A percentile compares a stretch with the other conserved stretches of the same genome.
These are phyloP conservation scores for Lepiota subincarnata DNA, from an alignment of 768 basidiomycete species.

Conservation along the genomic window DNA sequence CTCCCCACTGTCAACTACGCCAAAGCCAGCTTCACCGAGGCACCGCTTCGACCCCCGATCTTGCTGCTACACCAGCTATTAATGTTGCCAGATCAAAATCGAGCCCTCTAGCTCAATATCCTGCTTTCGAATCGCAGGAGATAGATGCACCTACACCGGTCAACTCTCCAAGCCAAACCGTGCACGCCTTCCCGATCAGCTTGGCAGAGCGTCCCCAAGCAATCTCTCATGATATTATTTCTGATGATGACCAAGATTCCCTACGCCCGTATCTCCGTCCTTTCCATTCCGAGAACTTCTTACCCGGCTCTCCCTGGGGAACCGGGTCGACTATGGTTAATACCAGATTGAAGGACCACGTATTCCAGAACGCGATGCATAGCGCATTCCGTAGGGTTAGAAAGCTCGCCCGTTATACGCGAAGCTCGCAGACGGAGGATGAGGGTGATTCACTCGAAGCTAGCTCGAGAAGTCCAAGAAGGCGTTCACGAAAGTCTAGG, in stretches of 20 bases:
- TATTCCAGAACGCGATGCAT: slow-evolving; percentile 53
- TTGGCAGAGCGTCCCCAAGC: slow-evolving; percentile 20
- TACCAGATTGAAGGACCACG: slow-evolving; percentile 90
- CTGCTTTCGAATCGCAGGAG: slow-evolving; percentile 32
- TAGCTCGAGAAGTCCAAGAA: slow-evolving; percentile 20
- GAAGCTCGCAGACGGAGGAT: slow-evolving; percentile 45
- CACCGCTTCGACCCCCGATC: slow-evolving; percentile 69
- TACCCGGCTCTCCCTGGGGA: slow-evolving; percentile 57
- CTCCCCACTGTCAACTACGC: slow-evolving; percentile 34
- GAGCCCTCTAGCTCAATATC: slow-evolving; percentile 39
- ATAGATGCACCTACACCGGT: slow-evolving; percentile 46
- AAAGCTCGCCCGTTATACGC: slow-evolving; percentile 40
- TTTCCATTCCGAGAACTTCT: slow-evolving; percentile 36
- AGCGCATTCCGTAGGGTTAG: slow-evolving; percentile 77
- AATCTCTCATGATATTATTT: slow-evolving; percentile 14
- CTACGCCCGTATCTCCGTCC: slow-evolving; percentile 34
- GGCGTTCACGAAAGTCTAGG: slow-evolving; percentile 25
- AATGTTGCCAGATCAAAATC: slow-evolving; percentile 23
- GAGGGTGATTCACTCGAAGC: slow-evolving; percentile 40
- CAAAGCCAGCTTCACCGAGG: slow-evolving; percentile 44
- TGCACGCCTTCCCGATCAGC: slow-evolving; percentile 27
- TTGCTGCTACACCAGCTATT: slow-evolving; percentile 31
- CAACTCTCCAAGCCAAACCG: slow-evolving; percentile 38
- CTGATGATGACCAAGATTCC: slow-evolving; percentile 27
- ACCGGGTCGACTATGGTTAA: slow-evolving; percentile 93